Percentiles rank a stretch among this genome's conserved stretches.
Conservation (phyloP, 2,329 filamentous ascomycete species). For the Hyphodiscus sp. region DNA sequence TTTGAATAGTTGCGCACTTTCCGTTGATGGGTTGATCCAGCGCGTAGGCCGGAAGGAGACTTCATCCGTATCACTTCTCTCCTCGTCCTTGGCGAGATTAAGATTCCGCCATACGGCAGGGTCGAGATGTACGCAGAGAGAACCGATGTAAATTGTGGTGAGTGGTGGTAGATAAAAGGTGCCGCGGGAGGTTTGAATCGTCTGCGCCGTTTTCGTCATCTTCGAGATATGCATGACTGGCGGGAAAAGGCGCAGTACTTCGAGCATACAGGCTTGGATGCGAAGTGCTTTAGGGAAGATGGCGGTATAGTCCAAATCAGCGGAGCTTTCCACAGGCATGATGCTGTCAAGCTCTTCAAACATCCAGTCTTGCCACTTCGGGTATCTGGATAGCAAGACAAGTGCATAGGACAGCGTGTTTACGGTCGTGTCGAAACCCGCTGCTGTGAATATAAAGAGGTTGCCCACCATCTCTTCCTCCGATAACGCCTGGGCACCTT, state of each 20-base stretch:
- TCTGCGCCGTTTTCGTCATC: slow-evolving; percentile 8
- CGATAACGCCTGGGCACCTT: slow-evolving; percentile 2
- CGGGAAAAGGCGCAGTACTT: slow-evolving; percentile 42
- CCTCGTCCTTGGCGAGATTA: no score
- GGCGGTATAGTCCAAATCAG: slow-evolving; percentile 3
- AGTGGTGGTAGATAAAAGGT: slow-evolving; percentile 15
- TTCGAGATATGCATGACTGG: slow-evolving; percentile 51
- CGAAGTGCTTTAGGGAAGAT: slow-evolving; percentile 8
- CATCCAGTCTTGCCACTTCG: slow-evolving; percentile 46
- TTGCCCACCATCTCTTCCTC: slow-evolving; percentile 13
- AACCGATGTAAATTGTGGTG: slow-evolving; percentile 38
- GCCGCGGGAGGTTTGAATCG: slow-evolving; percentile 1
- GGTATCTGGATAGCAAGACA: slow-evolving; percentile 39
- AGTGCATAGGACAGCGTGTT: slow-evolving; percentile 44
- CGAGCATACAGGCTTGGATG: slow-evolving; percentile 31
- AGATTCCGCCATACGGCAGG: slow-evolving; percentile 43
- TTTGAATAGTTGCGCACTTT: neutral
- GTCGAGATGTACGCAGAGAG: slow-evolving; percentile 42
- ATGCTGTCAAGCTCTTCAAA: slow-evolving; percentile 37
- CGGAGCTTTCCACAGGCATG: no score
- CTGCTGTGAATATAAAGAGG: slow-evolving; percentile 32
- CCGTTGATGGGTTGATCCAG: slow-evolving; percentile 36
- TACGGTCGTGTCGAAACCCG: slow-evolving; percentile 44
- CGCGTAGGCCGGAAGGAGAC: slow-evolving; percentile 49
- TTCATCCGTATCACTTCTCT: slow-evolving; percentile 30